These are phyloP conservation scores for Phialemonium atrogriseum DNA, from an alignment of 2,329 filamentous ascomycete species.

Conservation along the genomic window DNA sequence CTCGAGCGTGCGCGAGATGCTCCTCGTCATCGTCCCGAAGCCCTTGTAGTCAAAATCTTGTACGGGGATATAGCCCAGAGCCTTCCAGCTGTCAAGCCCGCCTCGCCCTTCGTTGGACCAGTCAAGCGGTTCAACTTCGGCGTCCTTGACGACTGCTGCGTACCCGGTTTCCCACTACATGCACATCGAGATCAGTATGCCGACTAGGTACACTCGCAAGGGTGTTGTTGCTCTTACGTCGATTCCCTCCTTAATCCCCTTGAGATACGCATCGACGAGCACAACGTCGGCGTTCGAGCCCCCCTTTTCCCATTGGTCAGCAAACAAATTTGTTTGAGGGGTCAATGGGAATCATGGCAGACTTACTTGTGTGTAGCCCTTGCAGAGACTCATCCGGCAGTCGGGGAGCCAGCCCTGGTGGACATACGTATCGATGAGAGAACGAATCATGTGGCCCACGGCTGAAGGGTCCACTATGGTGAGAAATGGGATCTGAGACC, in stretches of 20 bases:
- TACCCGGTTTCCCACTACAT: conserved; percentile 65
- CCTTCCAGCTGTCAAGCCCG: conserved; percentile 64
- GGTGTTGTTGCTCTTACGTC: too few relatives aligned
- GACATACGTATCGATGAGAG: conserved; percentile 62
- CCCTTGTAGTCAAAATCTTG: conserved; percentile 59
- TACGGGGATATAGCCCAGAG: conserved; percentile 60
- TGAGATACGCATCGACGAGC: conserved; percentile 58
- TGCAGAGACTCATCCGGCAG: conserved; percentile 68
- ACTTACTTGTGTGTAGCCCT: conserved; percentile 56
- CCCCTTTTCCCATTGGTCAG: conserved; percentile 35
- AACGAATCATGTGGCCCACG: conserved; percentile 59
- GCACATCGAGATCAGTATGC: too few relatives aligned
- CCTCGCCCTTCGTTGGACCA: conserved; percentile 66
- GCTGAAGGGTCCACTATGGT: conserved; percentile 58
- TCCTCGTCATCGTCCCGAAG: conserved; percentile 62
- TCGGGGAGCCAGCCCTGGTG: conserved; percentile 66
- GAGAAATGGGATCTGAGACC: conserved; percentile 61
- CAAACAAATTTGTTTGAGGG: not conserved
- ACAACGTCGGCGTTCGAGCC: conserved; percentile 68
- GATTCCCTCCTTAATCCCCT: conserved; percentile 52
- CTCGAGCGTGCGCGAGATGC: conserved; percentile 65
- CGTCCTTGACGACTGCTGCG: conserved; percentile 63
- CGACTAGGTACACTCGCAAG: too few relatives aligned
- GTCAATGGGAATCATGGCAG: conserved; percentile 13
- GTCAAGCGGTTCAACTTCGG: conserved; percentile 60